phyloP scores from a whole-genome alignment of 2,329 filamentous ascomycete genomes.

The Aureobasidium sp. region DNA sequence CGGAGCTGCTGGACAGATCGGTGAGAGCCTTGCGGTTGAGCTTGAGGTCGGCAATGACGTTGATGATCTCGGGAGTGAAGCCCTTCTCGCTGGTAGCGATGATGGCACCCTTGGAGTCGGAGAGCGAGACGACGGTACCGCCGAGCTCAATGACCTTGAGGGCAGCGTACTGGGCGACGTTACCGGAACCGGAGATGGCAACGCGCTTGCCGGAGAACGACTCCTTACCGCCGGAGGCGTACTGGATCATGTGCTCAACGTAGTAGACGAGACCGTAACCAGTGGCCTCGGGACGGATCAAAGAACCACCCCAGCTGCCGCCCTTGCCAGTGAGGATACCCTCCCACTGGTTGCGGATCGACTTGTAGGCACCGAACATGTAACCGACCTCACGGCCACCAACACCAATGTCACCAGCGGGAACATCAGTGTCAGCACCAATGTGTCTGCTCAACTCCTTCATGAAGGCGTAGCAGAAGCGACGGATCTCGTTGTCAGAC shows the following conservation, averaged over 20 bases:
- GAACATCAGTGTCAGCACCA: conserved; percentile 89
- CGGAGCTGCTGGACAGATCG: conserved; percentile 51
- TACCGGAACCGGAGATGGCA: conserved; percentile 91
- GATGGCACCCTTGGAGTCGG: conserved; percentile 81
- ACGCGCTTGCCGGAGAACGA: conserved; percentile 86
- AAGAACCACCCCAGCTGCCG: conserved; percentile 78
- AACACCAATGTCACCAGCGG: conserved; percentile 94
- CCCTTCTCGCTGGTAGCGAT: conserved; percentile 61
- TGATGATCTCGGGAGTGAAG: conserved; percentile 73
- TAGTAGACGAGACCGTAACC: conserved; percentile 97
- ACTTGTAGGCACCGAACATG: conserved; percentile 90
- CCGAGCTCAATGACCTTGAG: conserved; percentile 96
- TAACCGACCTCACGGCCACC: conserved; percentile 86
- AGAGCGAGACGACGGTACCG: conserved; percentile 83
- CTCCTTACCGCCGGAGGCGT: conserved; percentile 70
- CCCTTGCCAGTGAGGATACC: conserved; percentile 96
- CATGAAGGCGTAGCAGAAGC: conserved; percentile 97
- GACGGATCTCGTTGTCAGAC: conserved; percentile 92
- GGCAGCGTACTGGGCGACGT: conserved; percentile 95
- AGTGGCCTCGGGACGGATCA: conserved; percentile 95
- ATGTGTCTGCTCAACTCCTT: conserved; percentile 92
- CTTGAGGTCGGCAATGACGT: conserved; percentile 76
- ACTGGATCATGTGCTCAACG: conserved; percentile 88
- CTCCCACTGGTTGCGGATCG: conserved; percentile 83
- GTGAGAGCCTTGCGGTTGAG: conserved; percentile 75